Conservation (phyloP, 108 stramenopile species). For the Nannochloropsis gaditana region DNA sequence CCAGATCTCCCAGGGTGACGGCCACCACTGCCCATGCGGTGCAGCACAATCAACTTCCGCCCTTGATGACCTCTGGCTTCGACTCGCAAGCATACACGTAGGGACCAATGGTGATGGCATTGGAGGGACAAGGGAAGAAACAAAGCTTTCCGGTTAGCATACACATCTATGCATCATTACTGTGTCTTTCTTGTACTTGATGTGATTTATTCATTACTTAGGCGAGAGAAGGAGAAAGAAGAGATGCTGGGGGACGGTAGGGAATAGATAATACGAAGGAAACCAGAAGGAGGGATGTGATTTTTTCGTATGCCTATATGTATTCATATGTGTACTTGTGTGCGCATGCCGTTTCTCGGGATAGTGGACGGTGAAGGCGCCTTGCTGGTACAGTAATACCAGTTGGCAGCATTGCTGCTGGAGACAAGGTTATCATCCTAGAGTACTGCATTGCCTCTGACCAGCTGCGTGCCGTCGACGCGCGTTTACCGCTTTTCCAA, state of each 20-base stretch:
- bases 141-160: too few species aligned
- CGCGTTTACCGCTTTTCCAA: too few species aligned
- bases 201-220: too few species aligned
- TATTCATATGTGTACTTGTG: background rate
- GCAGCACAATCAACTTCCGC: background rate
- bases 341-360: background rate
- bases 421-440: too few species aligned
- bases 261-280: background rate
- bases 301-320: background rate
- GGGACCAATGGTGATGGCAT: background rate
- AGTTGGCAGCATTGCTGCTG: too few species aligned
- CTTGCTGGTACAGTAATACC: too few species aligned
- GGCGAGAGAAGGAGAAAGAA: background rate
- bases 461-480: too few species aligned
- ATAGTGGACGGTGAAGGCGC: too few species aligned
- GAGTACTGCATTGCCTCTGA: too few species aligned
- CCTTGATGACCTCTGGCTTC: background rate
- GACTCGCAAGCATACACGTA: background rate
- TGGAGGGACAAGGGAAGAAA: too few species aligned
- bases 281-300: background rate
- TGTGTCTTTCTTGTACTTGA: too few species aligned
- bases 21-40: background rate
- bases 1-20: conserved; percentile 14
- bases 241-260: background rate
- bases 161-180: too few species aligned